A percentile compares a stretch with the other conserved stretches of the same genome.
Evolutionary conservation across 192 early-diverging fungal genomes (phyloP).

Genomic region (Nowakowskiella sp.): DNA sequence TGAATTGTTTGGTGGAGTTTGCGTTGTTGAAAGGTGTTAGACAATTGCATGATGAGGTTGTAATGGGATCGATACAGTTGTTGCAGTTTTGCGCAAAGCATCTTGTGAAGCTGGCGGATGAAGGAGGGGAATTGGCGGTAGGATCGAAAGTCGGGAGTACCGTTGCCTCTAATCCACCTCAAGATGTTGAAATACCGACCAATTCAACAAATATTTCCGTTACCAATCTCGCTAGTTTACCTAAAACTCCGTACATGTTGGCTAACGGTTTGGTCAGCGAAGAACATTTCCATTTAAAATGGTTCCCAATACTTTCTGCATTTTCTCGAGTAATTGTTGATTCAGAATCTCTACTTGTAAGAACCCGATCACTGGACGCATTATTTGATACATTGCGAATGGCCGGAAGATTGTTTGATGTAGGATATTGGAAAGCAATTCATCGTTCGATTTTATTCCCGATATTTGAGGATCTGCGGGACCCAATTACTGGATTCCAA

Average conservation of each 20-base stretch:
- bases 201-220: slow-evolving; percentile 2
- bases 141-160: slow-evolving; percentile 1
- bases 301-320: slow-evolving; percentile 50
- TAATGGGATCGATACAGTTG: slow-evolving; percentile 37
- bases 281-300: slow-evolving; percentile 48
- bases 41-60: slow-evolving; percentile 33
- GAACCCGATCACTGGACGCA: slow-evolving; percentile 33
- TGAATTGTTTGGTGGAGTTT: slow-evolving; percentile 42
- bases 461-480: slow-evolving; percentile 47
- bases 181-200: neutral
- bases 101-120: slow-evolving; percentile 24
- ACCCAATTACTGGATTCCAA: slow-evolving; percentile 13
- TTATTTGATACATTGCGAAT: slow-evolving; percentile 40
- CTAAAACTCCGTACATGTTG: slow-evolving; percentile 29
- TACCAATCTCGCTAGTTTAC: slow-evolving; percentile 5
- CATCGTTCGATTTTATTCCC: slow-evolving; percentile 40
- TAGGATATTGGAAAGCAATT: slow-evolving; percentile 39
- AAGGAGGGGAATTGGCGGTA: slow-evolving; percentile 13
- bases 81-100: slow-evolving; percentile 37
- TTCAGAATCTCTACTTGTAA: slow-evolving; percentile 26
- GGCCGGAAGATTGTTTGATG: slow-evolving; percentile 35
- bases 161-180: neutral
- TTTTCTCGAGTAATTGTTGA: slow-evolving; percentile 43
- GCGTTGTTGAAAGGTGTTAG: slow-evolving; percentile 30
- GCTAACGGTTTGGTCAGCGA: slow-evolving; percentile 36